Evolutionary conservation across 495 filamentous ascomycete species (phyloP).

Genomic region (Neurospora sp.): DNA sequence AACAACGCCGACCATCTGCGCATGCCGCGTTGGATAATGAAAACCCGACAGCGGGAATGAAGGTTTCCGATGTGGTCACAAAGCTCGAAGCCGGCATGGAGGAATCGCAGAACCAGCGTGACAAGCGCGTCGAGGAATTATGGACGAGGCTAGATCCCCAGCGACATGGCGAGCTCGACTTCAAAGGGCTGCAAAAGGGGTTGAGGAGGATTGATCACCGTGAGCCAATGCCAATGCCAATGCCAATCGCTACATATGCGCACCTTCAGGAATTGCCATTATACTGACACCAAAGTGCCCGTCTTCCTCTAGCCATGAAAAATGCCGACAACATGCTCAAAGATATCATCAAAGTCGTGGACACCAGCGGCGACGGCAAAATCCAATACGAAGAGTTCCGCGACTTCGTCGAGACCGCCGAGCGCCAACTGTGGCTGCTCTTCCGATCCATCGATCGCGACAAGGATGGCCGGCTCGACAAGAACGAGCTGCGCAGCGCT

Average conservation of each 20-base stretch:
- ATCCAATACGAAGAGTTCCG: conserved; percentile 92
- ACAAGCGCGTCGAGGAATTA: conserved; percentile 66
- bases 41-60: conserved; percentile 26
- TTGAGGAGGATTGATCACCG: conserved; percentile 86
- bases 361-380: conserved; percentile 75
- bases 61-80: conserved; percentile 31
- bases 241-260: background rate
- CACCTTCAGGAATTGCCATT: background rate
- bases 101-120: conserved; percentile 61
- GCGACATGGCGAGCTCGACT: conserved; percentile 67
- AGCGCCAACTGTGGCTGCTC: conserved; percentile 66
- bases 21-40: conserved; percentile 23
- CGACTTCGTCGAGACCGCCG: conserved; percentile 74
- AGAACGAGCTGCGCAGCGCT: conserved; percentile 66
- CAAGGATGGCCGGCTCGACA: conserved; percentile 79
- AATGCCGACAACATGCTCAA: conserved; percentile 82
- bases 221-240: conserved; percentile 34
- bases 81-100: conserved; percentile 36
- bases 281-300: conserved; percentile 13
- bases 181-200: conserved; percentile 72
- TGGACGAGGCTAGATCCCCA: conserved; percentile 73
- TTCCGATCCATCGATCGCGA: conserved; percentile 85
- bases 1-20: background rate
- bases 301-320: conserved; percentile 59
- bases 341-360: conserved; percentile 68